Evolutionary conservation across 139 green algal genomes (phyloP), one percentile per base, ranked within the genome.

Genomic region (Astrephomene gubernaculifera): DNA sequence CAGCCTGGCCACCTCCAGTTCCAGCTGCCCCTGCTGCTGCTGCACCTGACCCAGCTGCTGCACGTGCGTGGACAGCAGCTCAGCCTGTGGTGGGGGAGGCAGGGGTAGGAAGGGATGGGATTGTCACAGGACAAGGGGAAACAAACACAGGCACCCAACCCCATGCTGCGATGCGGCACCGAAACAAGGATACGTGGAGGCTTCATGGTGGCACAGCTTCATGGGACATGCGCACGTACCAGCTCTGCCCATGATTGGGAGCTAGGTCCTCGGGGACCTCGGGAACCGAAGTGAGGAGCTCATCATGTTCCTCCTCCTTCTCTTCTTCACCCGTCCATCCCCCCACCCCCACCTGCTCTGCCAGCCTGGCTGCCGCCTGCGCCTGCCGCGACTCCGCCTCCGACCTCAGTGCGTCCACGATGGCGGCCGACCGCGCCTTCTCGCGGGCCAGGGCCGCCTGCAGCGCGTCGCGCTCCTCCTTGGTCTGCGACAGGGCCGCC

Each of bases 401-500:
- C 0, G 2, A 21, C 41, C 79, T 27, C 35, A 91, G 83, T 0
- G 83, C 88, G 5, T 67, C 64, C 2, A 86, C 85, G 36, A 91
- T 82, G 35, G 61, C 71, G 38, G 82, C 63, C 31, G 85, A 87
- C 61, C 74, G 88, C 10, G 72, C 79, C 43, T 81, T 80, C 63
- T 91, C 88, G 19, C 71, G 52, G 29, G 81, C 71, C 79, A 88
- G 22, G 6, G 83, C 87, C 0, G 69, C 67, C 86, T 92, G 71
- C 53, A 92, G 54, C 17, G 45, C 53, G 41, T 91, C 88, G 44
- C 91, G 82, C 86, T 92, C 90, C 57, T 89, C 88, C 82, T 94
- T 91, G 70, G 93, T 94, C 35, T 87, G 87, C 38, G 92, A 53
- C 54, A 96, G 86, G 27, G 84, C 90, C 38, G 87, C 84, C 69